phyloP scores from a whole-genome alignment of 192 early-diverging fungal genomes.

The Coemansia asiatica region DNA sequence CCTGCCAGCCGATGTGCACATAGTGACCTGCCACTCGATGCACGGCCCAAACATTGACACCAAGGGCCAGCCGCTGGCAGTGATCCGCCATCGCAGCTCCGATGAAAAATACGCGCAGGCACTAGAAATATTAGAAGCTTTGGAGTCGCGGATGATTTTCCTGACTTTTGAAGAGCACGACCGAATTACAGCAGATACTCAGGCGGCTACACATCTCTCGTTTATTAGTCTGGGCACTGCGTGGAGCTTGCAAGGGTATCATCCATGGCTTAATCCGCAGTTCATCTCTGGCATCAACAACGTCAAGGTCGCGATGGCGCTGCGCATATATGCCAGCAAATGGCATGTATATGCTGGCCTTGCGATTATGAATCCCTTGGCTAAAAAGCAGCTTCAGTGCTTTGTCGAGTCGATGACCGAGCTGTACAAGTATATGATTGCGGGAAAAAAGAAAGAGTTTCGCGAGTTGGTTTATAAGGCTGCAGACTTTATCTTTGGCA shows the following conservation, averaged over 20 bases:
- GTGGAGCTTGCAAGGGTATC: slow-evolving; percentile 78
- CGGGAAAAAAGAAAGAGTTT: slow-evolving; percentile 80
- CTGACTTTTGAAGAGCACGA: slow-evolving; percentile 87
- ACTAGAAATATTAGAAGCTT: slow-evolving; percentile 64
- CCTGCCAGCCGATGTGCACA: slow-evolving; percentile 88
- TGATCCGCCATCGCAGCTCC: slow-evolving; percentile 77
- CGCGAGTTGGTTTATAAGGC: slow-evolving; percentile 67
- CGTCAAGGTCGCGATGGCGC: slow-evolving; percentile 90
- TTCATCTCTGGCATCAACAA: slow-evolving; percentile 96
- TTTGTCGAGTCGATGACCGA: slow-evolving; percentile 86
- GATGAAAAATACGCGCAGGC: slow-evolving; percentile 62
- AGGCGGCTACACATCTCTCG: slow-evolving; percentile 94
- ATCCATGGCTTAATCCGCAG: slow-evolving; percentile 87
- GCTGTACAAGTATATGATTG: slow-evolving; percentile 94
- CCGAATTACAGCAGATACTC: slow-evolving; percentile 94
- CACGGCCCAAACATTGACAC: slow-evolving; percentile 90
- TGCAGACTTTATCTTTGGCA: slow-evolving; percentile 82
- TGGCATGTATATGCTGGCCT: slow-evolving; percentile 98
- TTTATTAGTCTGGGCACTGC: slow-evolving; percentile 94
- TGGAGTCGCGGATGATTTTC: slow-evolving; percentile 82
- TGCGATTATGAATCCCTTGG: slow-evolving; percentile 90
- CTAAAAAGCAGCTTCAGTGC: slow-evolving; percentile 80
- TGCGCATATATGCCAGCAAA: slow-evolving; percentile 92
- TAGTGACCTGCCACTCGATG: slow-evolving; percentile 92
- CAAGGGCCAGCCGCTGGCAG: slow-evolving; percentile 75